phyloP scores from a whole-genome alignment of 2,329 filamentous ascomycete genomes.

The Hypoxylon sp. region DNA sequence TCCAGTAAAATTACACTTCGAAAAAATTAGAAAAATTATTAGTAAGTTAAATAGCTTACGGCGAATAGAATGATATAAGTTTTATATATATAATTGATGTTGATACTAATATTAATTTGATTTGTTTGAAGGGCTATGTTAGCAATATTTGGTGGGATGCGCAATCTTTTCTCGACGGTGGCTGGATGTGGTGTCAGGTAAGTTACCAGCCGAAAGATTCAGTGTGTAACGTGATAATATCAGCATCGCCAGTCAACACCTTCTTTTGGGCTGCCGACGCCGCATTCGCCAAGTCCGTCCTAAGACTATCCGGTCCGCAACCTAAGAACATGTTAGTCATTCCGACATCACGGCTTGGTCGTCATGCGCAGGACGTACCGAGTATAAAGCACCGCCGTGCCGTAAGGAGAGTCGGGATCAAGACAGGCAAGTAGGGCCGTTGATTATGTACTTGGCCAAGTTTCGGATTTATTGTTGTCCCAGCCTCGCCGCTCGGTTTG shows the following conservation, averaged over 20 bases:
- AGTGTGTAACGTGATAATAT: constrained; percentile 37
- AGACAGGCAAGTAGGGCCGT: constrained; percentile 30
- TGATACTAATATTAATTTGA: too few relatives aligned
- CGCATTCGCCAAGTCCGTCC: constrained; percentile 36
- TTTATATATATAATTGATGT: too few relatives aligned
- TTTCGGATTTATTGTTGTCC: constrained; percentile 21
- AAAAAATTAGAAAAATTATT: too few relatives aligned
- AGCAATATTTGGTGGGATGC: too few relatives aligned
- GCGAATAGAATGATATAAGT: too few relatives aligned
- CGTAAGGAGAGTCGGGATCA: constrained; percentile 28
- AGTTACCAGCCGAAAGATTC: constrained; percentile 39
- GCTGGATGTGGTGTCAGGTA: background rate
- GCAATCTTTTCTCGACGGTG: too few relatives aligned
- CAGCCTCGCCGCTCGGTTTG: constrained; percentile 26
- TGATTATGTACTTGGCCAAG: constrained; percentile 27
- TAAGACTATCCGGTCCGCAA: constrained; percentile 36
- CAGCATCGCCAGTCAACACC: constrained; percentile 27
- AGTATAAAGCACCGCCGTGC: constrained; percentile 28
- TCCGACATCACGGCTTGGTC: background rate
- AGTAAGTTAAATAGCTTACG: too few relatives aligned
- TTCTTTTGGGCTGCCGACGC: constrained; percentile 31
- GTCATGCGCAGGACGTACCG: constrained; percentile 18
- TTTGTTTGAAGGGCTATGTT: too few relatives aligned
- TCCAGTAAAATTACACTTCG: too few relatives aligned
- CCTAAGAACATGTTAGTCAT: constrained; percentile 18